Evolutionary conservation across 108 stramenopile genomes (phyloP), one percentile per base, ranked within the genome.

Genomic region (Cyclotella choctawhatcheeana): DNA sequence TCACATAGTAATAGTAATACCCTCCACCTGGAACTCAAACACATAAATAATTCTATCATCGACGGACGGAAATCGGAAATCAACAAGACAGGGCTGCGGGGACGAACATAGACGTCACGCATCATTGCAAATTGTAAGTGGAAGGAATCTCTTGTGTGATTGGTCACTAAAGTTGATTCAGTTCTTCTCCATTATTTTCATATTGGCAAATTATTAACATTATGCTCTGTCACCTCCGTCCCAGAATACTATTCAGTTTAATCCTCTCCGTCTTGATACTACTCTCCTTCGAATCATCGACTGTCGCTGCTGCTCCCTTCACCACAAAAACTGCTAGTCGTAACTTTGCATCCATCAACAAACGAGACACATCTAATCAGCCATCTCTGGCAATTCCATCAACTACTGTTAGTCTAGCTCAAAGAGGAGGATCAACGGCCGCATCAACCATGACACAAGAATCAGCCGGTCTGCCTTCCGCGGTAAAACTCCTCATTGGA

Each of bases 401-500:
- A n/a, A 33, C 51, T 24, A 10, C 63, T 17, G 13, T 40, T 20
- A 58, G 52, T 56, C 37, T 44, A 56, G 35, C 24, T 56, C 32
- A 73, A 30, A 30, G 55, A 53, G 68, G 76, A 77, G 64, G 50
- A 58, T 70, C 55, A n/a, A n/a, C n/a, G n/a, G n/a, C n/a, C 43
- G 70, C 68, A 54, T 24, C 74, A 64, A 61, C 60, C 43, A 79
- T 79, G 78, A 63, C 71, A 73, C 66, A 79, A 63, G 78, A 79
- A 64, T 25, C 71, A 27, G 14, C 63, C n/a, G 86, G 85, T 24
- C 67, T 89, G 14, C 85, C 93, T 45, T 82, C 88, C 58, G 71
- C 89, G 17, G 55, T 82, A 55, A 93, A 93, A 75, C 88, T 95
- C 22, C 44, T 93, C 51, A 88, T 95, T 58, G 94, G 93, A 37